Evolutionary conservation across 208 protist species (phyloP), one percentile per base, ranked within the genome.

Genomic region (Angomonas desouzai): DNA sequence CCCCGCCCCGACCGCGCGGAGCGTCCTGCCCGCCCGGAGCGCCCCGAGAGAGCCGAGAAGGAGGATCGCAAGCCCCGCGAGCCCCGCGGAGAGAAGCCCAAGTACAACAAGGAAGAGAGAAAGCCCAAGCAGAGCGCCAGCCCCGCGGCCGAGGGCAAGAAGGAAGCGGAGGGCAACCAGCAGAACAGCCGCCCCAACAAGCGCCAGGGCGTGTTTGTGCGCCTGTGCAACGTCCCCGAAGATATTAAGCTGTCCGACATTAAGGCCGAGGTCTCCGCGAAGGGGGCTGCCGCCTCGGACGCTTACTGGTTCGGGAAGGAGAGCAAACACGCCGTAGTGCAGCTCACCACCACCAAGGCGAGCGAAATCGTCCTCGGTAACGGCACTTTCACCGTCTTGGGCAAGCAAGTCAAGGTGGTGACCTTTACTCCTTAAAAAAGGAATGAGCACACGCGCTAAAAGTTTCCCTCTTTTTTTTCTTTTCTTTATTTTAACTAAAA

Each of bases 261-360:
- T 40, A 82, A 75, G 61, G 70, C 67, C n/a, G 71, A 67, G 34
- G 48, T 53, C n/a, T 43, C 40, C 4, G 13, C 48, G 4, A 60
- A 65, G 3, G 73, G 64, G 1, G 60, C 62, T 18, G 58, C 67
- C 33, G 74, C 72, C 34, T n/a, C 59, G 40, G 83, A 89, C 43
- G 66, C 70, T n/a, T 89, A 83, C 65, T 89, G 82, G 86, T 84
- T 82, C 48, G 87, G 87, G 23, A 74, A 67, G 55, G 47, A 66
- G 40, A 83, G 76, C 69, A 43, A 55, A 0, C 76, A 93, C 65
- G 76, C 77, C 2, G 83, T 93, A 66, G 34, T 85, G 32, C 48
- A 84, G 70, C 74, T 90, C 29, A 30, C 49, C 20, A 62, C 67
- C 25, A 36, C 43, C 25, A 62, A 27, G 30, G 30, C 3, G 28